Percentiles rank a stretch among this genome's conserved stretches.
phyloP scores from a whole-genome alignment of 495 filamentous ascomycete species.

The Daldinia childiae region DNA sequence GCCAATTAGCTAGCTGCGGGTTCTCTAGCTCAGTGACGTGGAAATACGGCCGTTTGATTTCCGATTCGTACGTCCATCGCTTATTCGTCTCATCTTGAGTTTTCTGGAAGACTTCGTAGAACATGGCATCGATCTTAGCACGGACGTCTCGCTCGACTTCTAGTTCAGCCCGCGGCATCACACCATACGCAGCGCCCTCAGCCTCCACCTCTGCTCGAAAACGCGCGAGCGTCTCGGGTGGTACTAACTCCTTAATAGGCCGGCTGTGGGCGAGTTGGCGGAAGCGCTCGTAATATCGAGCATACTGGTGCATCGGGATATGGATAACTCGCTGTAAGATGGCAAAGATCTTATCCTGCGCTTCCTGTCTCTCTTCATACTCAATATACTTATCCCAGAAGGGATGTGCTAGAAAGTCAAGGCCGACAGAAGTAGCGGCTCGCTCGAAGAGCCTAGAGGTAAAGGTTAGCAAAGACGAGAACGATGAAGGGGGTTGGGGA shows the following conservation, averaged over 20 bases:
- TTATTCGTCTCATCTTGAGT: slow-evolving; percentile 92
- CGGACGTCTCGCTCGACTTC: slow-evolving; percentile 88
- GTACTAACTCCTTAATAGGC: slow-evolving; percentile 76
- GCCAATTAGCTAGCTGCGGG: slow-evolving; percentile 88
- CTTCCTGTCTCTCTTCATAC: slow-evolving; percentile 90
- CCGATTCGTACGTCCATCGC: slow-evolving; percentile 93
- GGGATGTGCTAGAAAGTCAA: slow-evolving; percentile 92
- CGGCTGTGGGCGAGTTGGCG: slow-evolving; percentile 77
- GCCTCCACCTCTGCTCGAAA: slow-evolving; percentile 76
- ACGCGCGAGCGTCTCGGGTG: slow-evolving; percentile 71
- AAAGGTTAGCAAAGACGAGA: slow-evolving; percentile 64
- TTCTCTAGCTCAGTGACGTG: slow-evolving; percentile 93
- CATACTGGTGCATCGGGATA: slow-evolving; percentile 97
- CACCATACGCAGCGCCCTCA: slow-evolving; percentile 57
- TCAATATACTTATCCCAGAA: slow-evolving; percentile 99
- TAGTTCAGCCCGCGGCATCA: slow-evolving; percentile 65
- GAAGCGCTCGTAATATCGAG: slow-evolving; percentile 93
- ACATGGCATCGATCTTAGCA: slow-evolving; percentile 77
- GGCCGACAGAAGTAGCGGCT: slow-evolving; percentile 81
- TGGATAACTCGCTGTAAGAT: slow-evolving; percentile 87
- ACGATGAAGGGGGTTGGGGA: slow-evolving; percentile 47
- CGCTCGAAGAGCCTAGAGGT: slow-evolving; percentile 86
- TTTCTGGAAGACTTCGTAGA: slow-evolving; percentile 80
- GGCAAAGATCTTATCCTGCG: slow-evolving; percentile 84
- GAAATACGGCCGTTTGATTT: slow-evolving; percentile 97